Evolutionary conservation across 768 basidiomycete species (phyloP), one percentile per base, ranked within the genome.

Genomic region (Leccinum sublutescens): DNA sequence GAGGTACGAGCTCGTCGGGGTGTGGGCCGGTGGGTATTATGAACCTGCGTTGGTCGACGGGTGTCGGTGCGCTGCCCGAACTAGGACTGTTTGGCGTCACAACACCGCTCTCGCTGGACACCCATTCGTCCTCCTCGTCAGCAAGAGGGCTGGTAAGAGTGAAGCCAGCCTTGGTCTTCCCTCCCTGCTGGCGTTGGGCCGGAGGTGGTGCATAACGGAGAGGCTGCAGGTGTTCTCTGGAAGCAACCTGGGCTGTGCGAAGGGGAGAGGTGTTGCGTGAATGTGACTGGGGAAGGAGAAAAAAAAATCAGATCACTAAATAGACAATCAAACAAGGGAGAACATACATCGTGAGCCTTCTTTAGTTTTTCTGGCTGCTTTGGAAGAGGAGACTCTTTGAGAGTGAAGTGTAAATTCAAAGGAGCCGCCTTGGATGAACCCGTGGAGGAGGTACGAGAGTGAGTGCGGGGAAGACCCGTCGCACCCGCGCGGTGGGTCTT

Each of bases 31-130:
- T 47, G 55, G 63, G 58, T 45, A 45, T 11, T 27, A 62, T 21
- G 21, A 50, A 33, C 51, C 49, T 65, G 60, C 62, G 69, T 29
- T 63, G 61, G 56, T 74, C 71, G 54, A 75, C 65, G 3, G 74
- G 71, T 8, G 74, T 74, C 38, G 60, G 68, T 19, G 57, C 76
- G 19, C 77, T 78, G 52, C 81, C 80, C 1, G 83, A 82, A 40
- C 77, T 78, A 52, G 75, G 60, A 12, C 78, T 74, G 63, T 80
- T 81, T 4, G 89, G 89, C 2, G 89, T 91, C 1, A 76, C 87
- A 0, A 83, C 86, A 7, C 87, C 89, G 66, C 88, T 90, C 71
- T 88, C 88, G 68, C 85, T 89, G 27, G 89, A 91, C 1, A 88
- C 80, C 88, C 88, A 91, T 57, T 84, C 89, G 56, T 89, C 87